A percentile compares a stretch with the other conserved stretches of the same genome.
These are phyloP conservation scores for Vicia sativa DNA, from an alignment of 306 rosid species.

Conservation along the genomic window DNA sequence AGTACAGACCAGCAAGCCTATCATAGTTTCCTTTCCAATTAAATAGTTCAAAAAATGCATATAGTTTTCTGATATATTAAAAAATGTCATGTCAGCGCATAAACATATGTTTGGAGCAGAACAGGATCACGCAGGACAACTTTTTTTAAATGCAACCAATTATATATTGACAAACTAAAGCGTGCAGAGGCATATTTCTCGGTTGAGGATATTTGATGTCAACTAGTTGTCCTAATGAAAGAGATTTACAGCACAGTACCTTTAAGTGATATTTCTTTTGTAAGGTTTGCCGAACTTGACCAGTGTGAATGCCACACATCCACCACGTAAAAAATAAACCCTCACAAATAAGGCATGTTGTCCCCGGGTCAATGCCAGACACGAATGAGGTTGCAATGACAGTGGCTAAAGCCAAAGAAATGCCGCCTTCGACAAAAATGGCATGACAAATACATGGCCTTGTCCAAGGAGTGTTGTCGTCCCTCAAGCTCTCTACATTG, in stretches of 20 bases:
- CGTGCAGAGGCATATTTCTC: constrained; percentile 27
- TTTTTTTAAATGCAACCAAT: constrained; percentile 7
- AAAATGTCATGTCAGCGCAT: neutral
- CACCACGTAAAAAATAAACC: constrained; percentile 94
- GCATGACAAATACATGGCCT: constrained; percentile 91
- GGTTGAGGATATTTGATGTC: neutral
- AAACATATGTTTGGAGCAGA: neutral
- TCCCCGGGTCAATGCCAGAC: constrained; percentile 67
- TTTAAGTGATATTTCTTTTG: constrained; percentile 92
- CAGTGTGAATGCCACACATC: constrained; percentile 95
- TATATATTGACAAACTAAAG: constrained; percentile 29
- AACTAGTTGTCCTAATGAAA: constrained; percentile 8
- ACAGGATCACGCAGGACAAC: neutral
- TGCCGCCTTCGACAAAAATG: constrained; percentile 89
- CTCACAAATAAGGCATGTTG: constrained; percentile 75
- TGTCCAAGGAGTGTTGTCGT: constrained; percentile 75
- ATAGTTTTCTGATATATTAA: neutral
- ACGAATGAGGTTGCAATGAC: constrained; percentile 46
- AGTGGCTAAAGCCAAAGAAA: constrained; percentile 79
- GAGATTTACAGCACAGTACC: constrained; percentile 50
- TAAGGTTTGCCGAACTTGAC: constrained; percentile 81
- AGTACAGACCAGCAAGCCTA: constrained; percentile 3
- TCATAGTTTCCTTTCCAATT: constrained; percentile 3
- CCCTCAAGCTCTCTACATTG: constrained; percentile 76
- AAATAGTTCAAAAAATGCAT: constrained; percentile 7